Evolutionary conservation across 441 rosid species (phyloP), one percentile per base, ranked within the genome.

Genomic region (Aquilaria agallochum): DNA sequence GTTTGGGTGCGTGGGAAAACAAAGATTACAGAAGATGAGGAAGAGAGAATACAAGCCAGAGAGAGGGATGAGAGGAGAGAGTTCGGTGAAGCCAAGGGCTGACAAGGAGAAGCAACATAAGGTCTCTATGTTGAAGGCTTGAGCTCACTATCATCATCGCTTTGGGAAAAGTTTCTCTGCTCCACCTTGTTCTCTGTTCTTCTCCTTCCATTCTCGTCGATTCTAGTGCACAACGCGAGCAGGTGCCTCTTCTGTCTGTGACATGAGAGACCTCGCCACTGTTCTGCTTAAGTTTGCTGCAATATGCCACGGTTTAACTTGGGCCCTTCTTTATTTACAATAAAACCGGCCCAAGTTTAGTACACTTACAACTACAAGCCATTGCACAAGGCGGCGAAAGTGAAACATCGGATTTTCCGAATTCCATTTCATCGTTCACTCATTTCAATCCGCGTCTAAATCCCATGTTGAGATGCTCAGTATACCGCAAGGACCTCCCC

Each of bases 91-190:
- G 79, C 80, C 81, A 85, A 59, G 89, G 90, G 73, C 83, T 82
- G 68, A 88, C 85, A 5, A 88, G 80, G 49, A 93, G 84, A 58
- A 93, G 83, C 66, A 96, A 83, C 31, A 83, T 46, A 40, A 93
- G 71, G 76, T 90, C 93, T 45, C 66, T 76, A 67, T 85, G 96
- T 67, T 77, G 67, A 27, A 93, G 89, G 66, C 80, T 83, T 13
- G 84, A 15, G 82, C 91, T 81, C 59, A 87, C 93, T 65, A 90
- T 71, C 72, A 76, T 82, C 83, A 88, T 81, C 67, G 81, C 97
- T 55, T 62, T 87, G 47, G 96, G 85, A 32, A 90, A 56, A 10
- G 80, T 85, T 66, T 85, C 97, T 72, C 77, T 88, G 76, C 66
- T 83, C 97, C 97, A 83, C 31, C 40, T n/a, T 2, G 45, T 36